Base-by-base conservation (phyloP, 1,139 yeast species). In the Geotrichum carabidarum region DNA sequence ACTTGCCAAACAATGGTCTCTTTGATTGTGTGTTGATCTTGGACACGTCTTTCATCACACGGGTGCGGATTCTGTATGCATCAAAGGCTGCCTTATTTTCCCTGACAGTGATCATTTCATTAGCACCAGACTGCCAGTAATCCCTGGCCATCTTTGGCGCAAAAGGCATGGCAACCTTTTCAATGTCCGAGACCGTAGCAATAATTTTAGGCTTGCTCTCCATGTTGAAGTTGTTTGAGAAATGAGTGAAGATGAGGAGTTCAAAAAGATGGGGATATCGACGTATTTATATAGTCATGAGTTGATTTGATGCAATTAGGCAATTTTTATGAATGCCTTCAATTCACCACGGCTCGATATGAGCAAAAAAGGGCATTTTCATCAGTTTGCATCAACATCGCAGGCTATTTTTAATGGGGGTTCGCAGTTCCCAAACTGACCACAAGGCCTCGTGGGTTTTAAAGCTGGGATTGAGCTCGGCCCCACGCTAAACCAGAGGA, bases 11-110 rank as follows among this genome's bases (percentile, higher is more conserved):
- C 62, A 80, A 58, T 18, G 52, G 53, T 34, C 49, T 57, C 50
- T 50, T 69, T 2, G 68, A 64, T 8, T 80, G 74, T 12, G 74
- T 62, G 51, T 74, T 73, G 17, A 75, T 68, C 12, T 71, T 60
- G 9, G 66, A 57, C 11, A 76, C 79, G 56, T 78, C 77, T 12
- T 70, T 68, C 63, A 78, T 65, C 44, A 77, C 76, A 44, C 72
- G 68, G 17, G 81, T 80, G 50, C 78, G 71, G 61, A 79, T 63
- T 38, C 69, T 60, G 59, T 65, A 69, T 44, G 64, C 57, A 52
- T 63, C 60, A 53, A 59, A 71, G 9, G 71, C 72, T 4, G 58
- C 53, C 36, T 54, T 47, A 60, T 71, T 71, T 56, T 70, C 74
- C 8, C 60, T 57, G 18, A 70, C 66, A 4, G 74, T 71, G 50